A percentile compares a stretch with the other conserved stretches of the same genome.
phyloP scores from a whole-genome alignment of 2,329 filamentous ascomycete species.

The Paracorniculantispora psalliotae region DNA sequence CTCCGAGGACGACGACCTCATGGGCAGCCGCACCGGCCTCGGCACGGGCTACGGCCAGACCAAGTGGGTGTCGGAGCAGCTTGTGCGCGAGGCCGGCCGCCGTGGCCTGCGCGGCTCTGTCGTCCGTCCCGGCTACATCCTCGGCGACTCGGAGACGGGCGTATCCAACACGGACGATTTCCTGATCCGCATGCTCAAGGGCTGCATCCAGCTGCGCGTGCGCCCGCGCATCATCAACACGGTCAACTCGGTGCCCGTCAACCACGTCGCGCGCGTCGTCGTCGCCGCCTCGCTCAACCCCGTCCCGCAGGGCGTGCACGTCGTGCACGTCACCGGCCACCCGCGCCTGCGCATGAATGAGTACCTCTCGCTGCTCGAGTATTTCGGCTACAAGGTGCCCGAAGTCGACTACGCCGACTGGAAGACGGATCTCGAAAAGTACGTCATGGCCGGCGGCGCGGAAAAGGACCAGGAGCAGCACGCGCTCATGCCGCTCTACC shows the following conservation, averaged over 20 bases:
- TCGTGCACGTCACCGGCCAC: constrained; percentile 75
- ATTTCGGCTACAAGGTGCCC: constrained; percentile 68
- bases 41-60: constrained; percentile 86
- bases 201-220: constrained; percentile 71
- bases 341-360: constrained; percentile 74
- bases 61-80: constrained; percentile 71
- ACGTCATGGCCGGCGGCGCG: constrained; percentile 21
- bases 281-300: constrained; percentile 67
- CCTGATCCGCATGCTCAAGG: constrained; percentile 79
- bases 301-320: constrained; percentile 43
- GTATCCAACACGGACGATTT: constrained; percentile 84
- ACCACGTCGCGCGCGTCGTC: constrained; percentile 76
- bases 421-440: constrained; percentile 26
- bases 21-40: constrained; percentile 70
- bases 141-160: constrained; percentile 67
- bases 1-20: constrained; percentile 70
- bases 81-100: constrained; percentile 72
- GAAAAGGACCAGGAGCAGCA: constrained; percentile 26
- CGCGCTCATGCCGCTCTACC: constrained; percentile 57
- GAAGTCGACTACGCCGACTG: constrained; percentile 61
- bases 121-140: constrained; percentile 79
- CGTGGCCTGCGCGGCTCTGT: constrained; percentile 72
- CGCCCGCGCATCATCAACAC: constrained; percentile 79
- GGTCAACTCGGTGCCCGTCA: constrained; percentile 83
- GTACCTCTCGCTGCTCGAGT: constrained; percentile 65